Evolutionary conservation across 768 basidiomycete genomes (phyloP), one percentile per base, ranked within the genome.

Genomic region (Collybiopsis confluens): DNA sequence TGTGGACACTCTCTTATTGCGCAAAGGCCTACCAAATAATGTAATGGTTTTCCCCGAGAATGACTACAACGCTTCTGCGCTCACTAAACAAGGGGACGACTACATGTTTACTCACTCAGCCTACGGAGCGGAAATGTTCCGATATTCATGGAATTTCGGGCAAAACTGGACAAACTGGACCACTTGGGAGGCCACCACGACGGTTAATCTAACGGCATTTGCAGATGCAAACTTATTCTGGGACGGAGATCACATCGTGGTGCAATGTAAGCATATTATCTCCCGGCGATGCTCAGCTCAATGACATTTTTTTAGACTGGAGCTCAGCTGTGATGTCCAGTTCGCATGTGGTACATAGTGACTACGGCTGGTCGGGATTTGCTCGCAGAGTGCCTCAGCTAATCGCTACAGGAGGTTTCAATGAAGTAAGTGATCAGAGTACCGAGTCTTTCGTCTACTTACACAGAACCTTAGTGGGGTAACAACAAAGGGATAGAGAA

Each of bases 101-200:
- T 94, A 88, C 66, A 80, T 76, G 5, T 91, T 92, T 67, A 81
- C 81, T 0, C 94, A 97, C 70, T 80, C 78, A 42, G 93, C 94
- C 4, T 78, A 79, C 52, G 94, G 94, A 44, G 93, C 94, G 16
- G 92, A 96, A 57, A 82, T 72, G 74, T 86, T 92, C 73, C 80
- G 94, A 42, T 95, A 92, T 68, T 86, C 91, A 11, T 82, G 83
- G 73, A 86, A 95, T 72, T 96, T 88, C 62, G 92, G 90, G 8
- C 77, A 80, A 64, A 88, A 80, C 59, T 96, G 93, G 92, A 78
- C 89, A 4, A 66, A 76, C 18, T 96, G 94, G 94, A 70, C 71
- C 21, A 73, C 73, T 48, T 96, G 88, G 85, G 89, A 94, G 69
- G 79, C 84, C 52, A 78, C 73, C 18, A 86, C 89, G 1, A 76